phyloP scores from a whole-genome alignment of 1,139 yeast genomes.

The Lodderomyces oxycetoniae region DNA sequence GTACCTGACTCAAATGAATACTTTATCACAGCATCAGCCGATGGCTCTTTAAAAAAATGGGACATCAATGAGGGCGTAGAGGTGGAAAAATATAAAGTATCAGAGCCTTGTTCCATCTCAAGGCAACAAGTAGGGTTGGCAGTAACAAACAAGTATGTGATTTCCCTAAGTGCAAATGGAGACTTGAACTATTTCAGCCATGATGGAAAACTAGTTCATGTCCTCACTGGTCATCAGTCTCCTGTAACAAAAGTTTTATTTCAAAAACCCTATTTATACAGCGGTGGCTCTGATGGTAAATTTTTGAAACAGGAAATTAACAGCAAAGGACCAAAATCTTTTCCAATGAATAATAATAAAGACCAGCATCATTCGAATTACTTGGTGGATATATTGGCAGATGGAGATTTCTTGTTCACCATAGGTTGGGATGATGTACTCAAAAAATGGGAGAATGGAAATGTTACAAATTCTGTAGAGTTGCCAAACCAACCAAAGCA shows the following conservation, averaged over 20 bases:
- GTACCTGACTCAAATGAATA: slow-evolving; percentile 43
- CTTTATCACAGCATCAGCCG: slow-evolving; percentile 84
- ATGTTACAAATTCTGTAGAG: slow-evolving; percentile 21
- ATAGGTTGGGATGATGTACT: slow-evolving; percentile 90
- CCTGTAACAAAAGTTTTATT: slow-evolving; percentile 53
- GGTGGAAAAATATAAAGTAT: slow-evolving; percentile 39
- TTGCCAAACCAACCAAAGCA: slow-evolving; percentile 65
- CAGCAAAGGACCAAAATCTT: slow-evolving; percentile 24
- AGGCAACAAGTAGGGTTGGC: slow-evolving; percentile 83
- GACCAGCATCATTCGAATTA: slow-evolving; percentile 49
- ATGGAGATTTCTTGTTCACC: slow-evolving; percentile 32
- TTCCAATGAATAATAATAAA: too few relatives aligned
- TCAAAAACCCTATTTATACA: slow-evolving; percentile 29
- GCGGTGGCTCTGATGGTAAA: slow-evolving; percentile 86
- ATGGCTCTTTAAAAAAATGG: slow-evolving; percentile 68
- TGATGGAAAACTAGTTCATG: slow-evolving; percentile 36
- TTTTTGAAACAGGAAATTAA: slow-evolving; percentile 53
- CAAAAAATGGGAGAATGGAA: slow-evolving; percentile 36
- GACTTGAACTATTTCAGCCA: slow-evolving; percentile 53
- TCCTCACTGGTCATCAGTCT: slow-evolving; percentile 75
- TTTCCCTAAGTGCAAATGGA: slow-evolving; percentile 73
- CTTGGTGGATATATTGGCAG: slow-evolving; percentile 42
- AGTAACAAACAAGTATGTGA: slow-evolving; percentile 52
- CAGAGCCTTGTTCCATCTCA: slow-evolving; percentile 29
- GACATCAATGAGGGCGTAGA: slow-evolving; percentile 25